Evolutionary conservation across 805 yeast genomes (phyloP), one percentile per base, ranked within the genome.

Genomic region (Candida easanensis): DNA sequence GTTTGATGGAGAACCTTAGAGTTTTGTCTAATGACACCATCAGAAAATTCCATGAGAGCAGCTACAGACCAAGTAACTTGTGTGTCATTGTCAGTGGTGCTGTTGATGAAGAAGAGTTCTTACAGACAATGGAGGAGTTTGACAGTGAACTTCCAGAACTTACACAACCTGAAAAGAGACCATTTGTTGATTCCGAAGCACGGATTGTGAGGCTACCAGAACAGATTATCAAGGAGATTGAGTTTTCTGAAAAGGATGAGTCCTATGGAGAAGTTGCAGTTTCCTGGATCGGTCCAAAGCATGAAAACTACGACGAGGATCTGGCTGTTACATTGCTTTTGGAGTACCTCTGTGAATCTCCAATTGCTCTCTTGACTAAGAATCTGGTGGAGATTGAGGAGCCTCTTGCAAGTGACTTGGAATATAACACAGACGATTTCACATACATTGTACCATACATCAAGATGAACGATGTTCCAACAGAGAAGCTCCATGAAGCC

Each of bases 241-340:
- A 80, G 45, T 93, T 93, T 57, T 96, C 98, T 2, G 98, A 93
- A 55, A 74, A 79, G 45, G 96, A 88, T 57, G 97, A 89, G 63
- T 71, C 85, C 11, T 77, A 81, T 63, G 95, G 96, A 28, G 93
- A 87, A 54, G 56, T 88, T 1, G 56, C 74, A 15, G 64, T 93
- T 20, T 69, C 85, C 3, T 90, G 96, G 91, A 72, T 87, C 38
- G 97, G 97, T 7, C 95, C 96, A 8, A 66, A 70, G 13, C 76
- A 74, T 30, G 58, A 63, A 9, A 77, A 83, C 33, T 58, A 69
- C 13, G 57, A 80, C 17, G 67, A 66, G 6, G 80, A 79, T 58
- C 70, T 82, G 32, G 97, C 97, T 0, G 61, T 88, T 17, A 84
- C 85, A 38, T 71, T 84, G 39, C 51, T 93, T 14, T 76, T 88